Base-by-base conservation (phyloP, 1,284 basidiomycete species). In the Papiliotrema flavescens region DNA sequence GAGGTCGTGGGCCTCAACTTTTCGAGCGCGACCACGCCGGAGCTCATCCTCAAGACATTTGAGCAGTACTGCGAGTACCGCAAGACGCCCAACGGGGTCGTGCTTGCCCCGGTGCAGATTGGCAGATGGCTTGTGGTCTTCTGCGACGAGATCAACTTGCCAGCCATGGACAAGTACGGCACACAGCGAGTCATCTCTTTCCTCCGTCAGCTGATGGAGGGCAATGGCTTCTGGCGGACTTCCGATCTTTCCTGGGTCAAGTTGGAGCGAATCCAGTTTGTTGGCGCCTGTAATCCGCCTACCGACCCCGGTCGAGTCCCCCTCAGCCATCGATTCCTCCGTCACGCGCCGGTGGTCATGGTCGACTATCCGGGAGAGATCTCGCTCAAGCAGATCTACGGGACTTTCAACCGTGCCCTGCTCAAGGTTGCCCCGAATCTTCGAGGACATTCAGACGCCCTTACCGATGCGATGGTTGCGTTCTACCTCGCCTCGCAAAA, bases 291-390 rank as follows among this genome's bases (percentile, higher is more conserved):
- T 78, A 99, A 99, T 71, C 96, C 96, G 22, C 97, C 96, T 0
- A 99, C 96, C n/a, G 96, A 99, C 79, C 94, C 96, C 41, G 96
- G 96, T 52, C 91, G 96, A 76, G 94, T 98, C n/a, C 92, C 95
- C 34, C 86, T 99, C 55, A 94, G 85, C 59, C 93, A 96, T 73
- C 86, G 96, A 60, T 98, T 98, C 85, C 82, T 98, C 57, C 88
- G 96, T 9, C 97, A 99, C 76, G 94, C 95, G 0, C 96, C 96
- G 0, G 81, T 99, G n/a, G 85, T 99, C 71, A 98, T 98, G 95
- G 96, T 99, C 53, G 96, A 98, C 74, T 98, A 99, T 75, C 96
- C 96, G 9, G 96, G 95, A 55, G 91, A 96, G 75, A 80, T 94
- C 14, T 98, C 96, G 9, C 82, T 99, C 71, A 96, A 94, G 69